Evolutionary conservation across 176 grass and related monocot species (phyloP).

Genomic region (Hyparrhenia diplandra): DNA sequence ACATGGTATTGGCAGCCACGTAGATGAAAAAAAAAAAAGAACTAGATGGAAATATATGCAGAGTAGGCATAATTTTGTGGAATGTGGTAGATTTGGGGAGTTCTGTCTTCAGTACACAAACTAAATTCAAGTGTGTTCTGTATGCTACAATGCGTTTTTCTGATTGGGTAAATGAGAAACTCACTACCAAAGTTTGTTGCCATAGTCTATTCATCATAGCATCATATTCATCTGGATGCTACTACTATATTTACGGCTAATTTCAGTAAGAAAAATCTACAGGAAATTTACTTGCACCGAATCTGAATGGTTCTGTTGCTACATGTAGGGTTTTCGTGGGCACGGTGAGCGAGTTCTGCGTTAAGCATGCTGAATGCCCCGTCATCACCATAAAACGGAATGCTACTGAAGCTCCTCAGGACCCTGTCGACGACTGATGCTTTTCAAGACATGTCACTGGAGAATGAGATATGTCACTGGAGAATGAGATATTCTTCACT

Average conservation of each 20-base stretch:
- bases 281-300: background rate
- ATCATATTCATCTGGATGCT: background rate
- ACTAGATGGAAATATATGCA: background rate
- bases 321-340: slow-evolving; percentile 81
- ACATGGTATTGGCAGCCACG: background rate
- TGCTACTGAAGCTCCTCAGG: slow-evolving; percentile 68
- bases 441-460: too few species aligned
- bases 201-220: background rate
- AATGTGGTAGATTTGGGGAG: background rate
- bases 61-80: background rate
- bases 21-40: too few species aligned
- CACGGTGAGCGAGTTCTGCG: slow-evolving; percentile 87
- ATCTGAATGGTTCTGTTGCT: background rate
- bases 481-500: slow-evolving; percentile 49
- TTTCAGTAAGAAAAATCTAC: background rate
- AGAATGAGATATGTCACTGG: background rate
- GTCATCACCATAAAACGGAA: slow-evolving; percentile 94
- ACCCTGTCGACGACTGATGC: slow-evolving; percentile 73
- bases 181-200: background rate
- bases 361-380: slow-evolving; percentile 89
- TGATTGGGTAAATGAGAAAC: background rate
- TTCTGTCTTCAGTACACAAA: background rate
- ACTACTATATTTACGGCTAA: background rate
- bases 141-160: background rate
- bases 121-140: background rate